These are phyloP conservation scores for Novymonas esmeraldas DNA, from an alignment of 208 protist genomes.

Conservation along the genomic window DNA sequence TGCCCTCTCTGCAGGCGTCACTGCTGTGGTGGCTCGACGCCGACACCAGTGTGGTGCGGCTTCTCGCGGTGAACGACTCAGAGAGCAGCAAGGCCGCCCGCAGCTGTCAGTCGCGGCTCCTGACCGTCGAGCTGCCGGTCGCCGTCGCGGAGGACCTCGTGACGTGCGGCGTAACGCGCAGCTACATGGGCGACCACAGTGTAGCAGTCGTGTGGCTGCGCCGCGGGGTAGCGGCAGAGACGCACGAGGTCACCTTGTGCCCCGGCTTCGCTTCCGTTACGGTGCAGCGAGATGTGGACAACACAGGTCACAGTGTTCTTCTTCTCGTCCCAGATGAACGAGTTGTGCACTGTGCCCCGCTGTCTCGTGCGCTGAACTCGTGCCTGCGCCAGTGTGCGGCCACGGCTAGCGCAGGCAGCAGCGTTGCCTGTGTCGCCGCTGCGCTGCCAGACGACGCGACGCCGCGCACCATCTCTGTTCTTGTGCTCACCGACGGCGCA, in stretches of 20 bases:
- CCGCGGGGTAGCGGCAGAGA: slow-evolving; percentile 20
- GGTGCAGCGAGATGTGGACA: slow-evolving; percentile 59
- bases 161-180: slow-evolving; percentile 67
- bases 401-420: not conserved
- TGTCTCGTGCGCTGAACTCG: slow-evolving; percentile 24
- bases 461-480: slow-evolving; percentile 30
- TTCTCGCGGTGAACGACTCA: slow-evolving; percentile 58
- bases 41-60: slow-evolving; percentile 45
- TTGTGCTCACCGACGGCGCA: slow-evolving; percentile 64
- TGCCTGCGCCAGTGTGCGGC: slow-evolving; percentile 23
- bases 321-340: slow-evolving; percentile 49
- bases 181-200: slow-evolving; percentile 50
- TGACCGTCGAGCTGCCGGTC: slow-evolving; percentile 66
- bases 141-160: slow-evolving; percentile 35
- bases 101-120: slow-evolving; percentile 54
- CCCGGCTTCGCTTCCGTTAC: slow-evolving; percentile 48
- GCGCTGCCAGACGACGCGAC: slow-evolving; percentile 37
- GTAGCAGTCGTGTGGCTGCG: slow-evolving; percentile 73
- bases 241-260: not conserved
- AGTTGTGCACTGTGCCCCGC: slow-evolving; percentile 41
- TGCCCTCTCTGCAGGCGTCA: slow-evolving; percentile 60
- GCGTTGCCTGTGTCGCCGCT: slow-evolving; percentile 45
- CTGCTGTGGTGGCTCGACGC: slow-evolving; percentile 80
- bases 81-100: slow-evolving; percentile 41
- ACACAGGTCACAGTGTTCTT: slow-evolving; percentile 47